Evolutionary conservation across 176 grass and related monocot species (phyloP).

Genomic region (Oryza punctata): DNA sequence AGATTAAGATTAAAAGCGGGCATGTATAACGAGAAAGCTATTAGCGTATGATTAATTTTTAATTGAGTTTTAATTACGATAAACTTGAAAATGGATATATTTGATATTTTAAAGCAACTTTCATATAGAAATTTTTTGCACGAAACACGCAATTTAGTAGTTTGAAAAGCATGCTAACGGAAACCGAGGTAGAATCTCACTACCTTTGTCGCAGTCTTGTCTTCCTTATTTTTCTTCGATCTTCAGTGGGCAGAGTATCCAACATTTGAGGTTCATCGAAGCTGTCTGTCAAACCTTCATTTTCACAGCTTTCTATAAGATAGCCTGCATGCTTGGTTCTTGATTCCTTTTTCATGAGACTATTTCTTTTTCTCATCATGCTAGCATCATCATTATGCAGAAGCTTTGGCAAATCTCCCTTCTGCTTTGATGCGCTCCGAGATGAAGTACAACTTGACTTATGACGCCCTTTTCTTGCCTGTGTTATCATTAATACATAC

Average conservation of each 20-base stretch:
- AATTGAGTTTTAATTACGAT: too few relatives aligned
- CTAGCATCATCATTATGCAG: constrained; percentile 33
- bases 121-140: too few relatives aligned
- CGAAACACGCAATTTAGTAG: too few relatives aligned
- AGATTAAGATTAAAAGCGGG: too few relatives aligned
- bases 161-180: too few relatives aligned
- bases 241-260: constrained; percentile 15
- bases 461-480: constrained; percentile 36
- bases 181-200: too few relatives aligned
- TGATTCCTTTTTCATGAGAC: constrained; percentile 41
- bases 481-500: constrained; percentile 27
- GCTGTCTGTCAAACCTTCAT: constrained; percentile 26
- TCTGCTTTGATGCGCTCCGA: constrained; percentile 50
- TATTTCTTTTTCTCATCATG: constrained; percentile 34
- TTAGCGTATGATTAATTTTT: too few relatives aligned
- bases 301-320: constrained; percentile 43
- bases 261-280: constrained; percentile 22
- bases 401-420: constrained; percentile 39
- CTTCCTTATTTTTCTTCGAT: constrained; percentile 32
- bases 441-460: constrained; percentile 36
- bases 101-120: too few relatives aligned
- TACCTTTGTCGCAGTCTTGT: constrained; percentile 15
- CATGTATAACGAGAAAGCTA: too few relatives aligned
- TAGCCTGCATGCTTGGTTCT: constrained; percentile 36
- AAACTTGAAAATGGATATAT: too few relatives aligned